Conservation (phyloP, 352 stramenopile species). For the Phytophthora pluvialis region DNA sequence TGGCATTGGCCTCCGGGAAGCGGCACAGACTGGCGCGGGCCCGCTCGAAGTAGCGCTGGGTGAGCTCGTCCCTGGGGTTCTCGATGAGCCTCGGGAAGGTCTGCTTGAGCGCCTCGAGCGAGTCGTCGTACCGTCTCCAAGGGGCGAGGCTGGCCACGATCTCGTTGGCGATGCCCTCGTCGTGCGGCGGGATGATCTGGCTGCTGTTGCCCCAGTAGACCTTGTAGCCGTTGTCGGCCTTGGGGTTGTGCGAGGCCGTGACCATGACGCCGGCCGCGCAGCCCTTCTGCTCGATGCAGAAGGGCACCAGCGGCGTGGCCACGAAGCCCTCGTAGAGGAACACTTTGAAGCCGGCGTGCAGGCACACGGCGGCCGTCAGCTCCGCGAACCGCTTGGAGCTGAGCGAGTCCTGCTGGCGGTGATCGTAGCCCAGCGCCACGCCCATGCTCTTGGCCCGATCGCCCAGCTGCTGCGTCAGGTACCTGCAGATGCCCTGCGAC, state of each 20-base stretch:
- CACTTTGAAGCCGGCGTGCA: slow-evolving; percentile 88
- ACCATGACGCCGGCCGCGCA: slow-evolving; percentile 93
- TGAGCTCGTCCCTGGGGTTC: slow-evolving; percentile 76
- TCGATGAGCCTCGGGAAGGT: slow-evolving; percentile 52
- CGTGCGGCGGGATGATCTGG: slow-evolving; percentile 98
- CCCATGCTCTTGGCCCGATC: slow-evolving; percentile 77
- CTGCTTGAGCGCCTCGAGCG: slow-evolving; percentile 41
- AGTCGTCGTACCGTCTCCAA: slow-evolving; percentile 77
- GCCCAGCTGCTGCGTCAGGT: slow-evolving; percentile 80
- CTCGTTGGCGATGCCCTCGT: slow-evolving; percentile 90
- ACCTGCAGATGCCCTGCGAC: slow-evolving; percentile 89
- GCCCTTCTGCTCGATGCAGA: slow-evolving; percentile 79
- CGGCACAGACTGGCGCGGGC: slow-evolving; percentile 64
- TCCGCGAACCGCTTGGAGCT: slow-evolving; percentile 91
- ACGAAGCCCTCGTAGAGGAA: slow-evolving; percentile 92
- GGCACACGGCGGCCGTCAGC: slow-evolving; percentile 84
- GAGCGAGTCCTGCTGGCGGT: slow-evolving; percentile 76
- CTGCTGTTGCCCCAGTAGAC: slow-evolving; percentile 95
- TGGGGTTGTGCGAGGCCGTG: slow-evolving; percentile 98
- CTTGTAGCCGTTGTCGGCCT: slow-evolving; percentile 98
- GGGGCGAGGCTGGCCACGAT: slow-evolving; percentile 93
- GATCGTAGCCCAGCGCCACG: slow-evolving; percentile 92
- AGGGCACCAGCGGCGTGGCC: slow-evolving; percentile 95
- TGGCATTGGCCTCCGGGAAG: slow-evolving; percentile 69
- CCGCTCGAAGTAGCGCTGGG: slow-evolving; percentile 70